Evolutionary conservation across 441 rosid genomes (phyloP).

Genomic region (Macaranga tanarius): DNA sequence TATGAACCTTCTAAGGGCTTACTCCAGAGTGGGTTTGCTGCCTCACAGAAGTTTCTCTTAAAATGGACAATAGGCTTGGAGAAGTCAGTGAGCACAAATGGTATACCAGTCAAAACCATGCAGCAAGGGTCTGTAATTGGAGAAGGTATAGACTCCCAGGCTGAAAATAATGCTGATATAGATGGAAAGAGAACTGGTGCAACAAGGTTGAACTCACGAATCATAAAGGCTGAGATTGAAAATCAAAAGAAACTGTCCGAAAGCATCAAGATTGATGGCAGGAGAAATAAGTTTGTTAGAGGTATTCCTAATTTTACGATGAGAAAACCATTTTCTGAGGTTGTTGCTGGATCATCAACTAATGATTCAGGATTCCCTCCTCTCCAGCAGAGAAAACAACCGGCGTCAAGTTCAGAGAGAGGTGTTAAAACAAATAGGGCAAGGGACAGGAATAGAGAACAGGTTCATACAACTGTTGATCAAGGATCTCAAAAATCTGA

Average conservation of each 20-base stretch:
- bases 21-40: constrained; percentile 76
- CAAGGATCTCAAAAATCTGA: constrained; percentile 43
- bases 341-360: constrained; percentile 72
- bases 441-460: constrained; percentile 37
- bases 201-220: constrained; percentile 27
- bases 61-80: constrained; percentile 59
- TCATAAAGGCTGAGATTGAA: constrained; percentile 34
- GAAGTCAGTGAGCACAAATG: constrained; percentile 40
- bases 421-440: constrained; percentile 40
- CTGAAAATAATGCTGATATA: constrained; percentile 31
- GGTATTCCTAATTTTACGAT: constrained; percentile 61
- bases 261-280: constrained; percentile 37
- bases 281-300: constrained; percentile 61
- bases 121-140: constrained; percentile 35
- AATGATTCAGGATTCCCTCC: constrained; percentile 70
- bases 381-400: constrained; percentile 60
- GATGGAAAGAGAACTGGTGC: constrained; percentile 38
- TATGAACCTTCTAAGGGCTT: constrained; percentile 74
- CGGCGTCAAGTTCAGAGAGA: constrained; percentile 40
- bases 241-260: constrained; percentile 39
- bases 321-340: constrained; percentile 88
- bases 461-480: constrained; percentile 32
- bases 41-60: constrained; percentile 55
- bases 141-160: constrained; percentile 27
- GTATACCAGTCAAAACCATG: constrained; percentile 27